Conservation (phyloP, 2,329 filamentous ascomycete genomes). For the Chrysoporthe deuterocubensis region DNA sequence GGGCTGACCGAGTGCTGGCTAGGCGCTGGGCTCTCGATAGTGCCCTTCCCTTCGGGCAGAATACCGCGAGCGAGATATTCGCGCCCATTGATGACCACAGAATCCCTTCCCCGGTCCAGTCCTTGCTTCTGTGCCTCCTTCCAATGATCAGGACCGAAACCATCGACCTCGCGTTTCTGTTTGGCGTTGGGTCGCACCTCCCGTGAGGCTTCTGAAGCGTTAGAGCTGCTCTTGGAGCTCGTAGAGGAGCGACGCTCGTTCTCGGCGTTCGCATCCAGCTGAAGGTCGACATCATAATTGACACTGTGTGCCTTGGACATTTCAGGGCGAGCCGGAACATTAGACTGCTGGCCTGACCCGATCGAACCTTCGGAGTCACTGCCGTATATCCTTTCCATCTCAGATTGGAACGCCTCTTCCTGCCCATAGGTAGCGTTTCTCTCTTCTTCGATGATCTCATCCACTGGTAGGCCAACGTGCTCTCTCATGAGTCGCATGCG, state of each 20-base stretch:
- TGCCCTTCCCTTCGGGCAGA: conserved; percentile 66
- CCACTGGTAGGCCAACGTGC: conserved; percentile 93
- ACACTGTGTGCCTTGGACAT: conserved; percentile 62
- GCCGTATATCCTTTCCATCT: conserved; percentile 66
- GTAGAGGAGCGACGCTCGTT: conserved; percentile 34
- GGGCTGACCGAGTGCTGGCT: conserved; percentile 19
- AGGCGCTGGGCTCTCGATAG: conserved; percentile 51
- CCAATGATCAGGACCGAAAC: conserved; percentile 78
- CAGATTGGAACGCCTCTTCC: conserved; percentile 55
- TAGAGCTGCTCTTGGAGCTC: conserved; percentile 41
- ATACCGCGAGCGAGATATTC: conserved; percentile 73
- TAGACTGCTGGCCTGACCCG: conserved; percentile 17
- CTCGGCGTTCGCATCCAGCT: conserved; percentile 36
- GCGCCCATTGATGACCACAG: conserved; percentile 66
- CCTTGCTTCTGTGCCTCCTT: conserved; percentile 65
- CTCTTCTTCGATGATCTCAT: conserved; percentile 84
- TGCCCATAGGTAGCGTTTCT: conserved; percentile 68
- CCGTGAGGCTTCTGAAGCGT: conserved; percentile 58
- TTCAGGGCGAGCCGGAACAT: conserved; percentile 14
- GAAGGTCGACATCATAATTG: conserved; percentile 73
- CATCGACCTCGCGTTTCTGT: conserved; percentile 77
- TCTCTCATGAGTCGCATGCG: conserved; percentile 95
- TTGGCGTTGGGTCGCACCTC: conserved; percentile 52
- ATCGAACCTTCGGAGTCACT: conserved; percentile 44
- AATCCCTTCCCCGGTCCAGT: conserved; percentile 69